A percentile compares a stretch with the other conserved stretches of the same genome.
Conservation (phyloP, 495 filamentous ascomycete species). For the Aspergillus mulundensis region DNA sequence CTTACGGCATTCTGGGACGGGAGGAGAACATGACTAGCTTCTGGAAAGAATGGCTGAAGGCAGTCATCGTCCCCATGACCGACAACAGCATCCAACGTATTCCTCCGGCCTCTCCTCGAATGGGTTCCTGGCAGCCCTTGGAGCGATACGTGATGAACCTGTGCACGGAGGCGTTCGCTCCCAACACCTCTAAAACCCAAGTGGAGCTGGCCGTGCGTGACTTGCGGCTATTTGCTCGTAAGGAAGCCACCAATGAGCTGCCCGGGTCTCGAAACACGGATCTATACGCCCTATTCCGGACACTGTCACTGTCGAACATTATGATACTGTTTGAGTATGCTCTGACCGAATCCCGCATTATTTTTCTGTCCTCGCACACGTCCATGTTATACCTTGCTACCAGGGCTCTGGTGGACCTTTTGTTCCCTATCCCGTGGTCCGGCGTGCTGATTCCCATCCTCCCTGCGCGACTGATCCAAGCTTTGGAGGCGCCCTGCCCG, state of each 20-base stretch:
- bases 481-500: slow-evolving; percentile 90
- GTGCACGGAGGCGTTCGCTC: slow-evolving; percentile 90
- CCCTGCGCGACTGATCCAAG: slow-evolving; percentile 80
- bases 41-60: slow-evolving; percentile 98
- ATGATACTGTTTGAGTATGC: slow-evolving; percentile 91
- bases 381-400: slow-evolving; percentile 93
- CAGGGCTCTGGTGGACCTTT: slow-evolving; percentile 71
- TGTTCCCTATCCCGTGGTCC: slow-evolving; percentile 89
- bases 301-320: slow-evolving; percentile 83
- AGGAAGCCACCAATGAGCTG: slow-evolving; percentile 90
- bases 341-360: slow-evolving; percentile 90
- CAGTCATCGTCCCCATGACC: slow-evolving; percentile 89
- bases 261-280: slow-evolving; percentile 90
- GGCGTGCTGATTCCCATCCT: slow-evolving; percentile 92
- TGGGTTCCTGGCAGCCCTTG: slow-evolving; percentile 94
- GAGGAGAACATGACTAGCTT: slow-evolving; percentile 82
- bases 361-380: slow-evolving; percentile 90
- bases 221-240: slow-evolving; percentile 84
- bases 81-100: slow-evolving; percentile 80
- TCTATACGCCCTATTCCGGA: slow-evolving; percentile 88
- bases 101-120: slow-evolving; percentile 79
- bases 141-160: slow-evolving; percentile 98
- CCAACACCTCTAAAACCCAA: slow-evolving; percentile 88
- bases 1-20: slow-evolving; percentile 88
- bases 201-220: slow-evolving; percentile 90